Percentiles rank a stretch among this genome's conserved stretches.
phyloP scores from a whole-genome alignment of 1,284 basidiomycete genomes.

The Moesziomyces globuligerus region DNA sequence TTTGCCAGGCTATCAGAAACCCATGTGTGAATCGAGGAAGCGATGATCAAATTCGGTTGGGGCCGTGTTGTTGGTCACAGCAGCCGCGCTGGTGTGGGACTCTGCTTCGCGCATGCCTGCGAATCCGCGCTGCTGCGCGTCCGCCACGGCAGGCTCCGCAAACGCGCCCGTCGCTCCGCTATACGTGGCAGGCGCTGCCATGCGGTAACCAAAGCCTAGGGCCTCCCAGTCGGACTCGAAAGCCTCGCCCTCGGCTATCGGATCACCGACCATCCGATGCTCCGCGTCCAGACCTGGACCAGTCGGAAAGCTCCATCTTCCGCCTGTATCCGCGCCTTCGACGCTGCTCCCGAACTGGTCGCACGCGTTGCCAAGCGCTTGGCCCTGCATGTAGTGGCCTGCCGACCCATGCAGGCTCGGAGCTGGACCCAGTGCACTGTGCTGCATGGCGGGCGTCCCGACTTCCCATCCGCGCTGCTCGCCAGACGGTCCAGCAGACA shows the following conservation, averaged over 20 bases:
- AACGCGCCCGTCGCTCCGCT: slow-evolving; percentile 4
- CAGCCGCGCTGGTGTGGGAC: neutral
- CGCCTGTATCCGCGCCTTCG: slow-evolving; percentile 2
- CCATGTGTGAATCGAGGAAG: slow-evolving; percentile 46
- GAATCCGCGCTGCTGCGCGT: slow-evolving; percentile 9
- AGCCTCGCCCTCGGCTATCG: slow-evolving; percentile 11
- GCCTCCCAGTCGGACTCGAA: slow-evolving; percentile 47
- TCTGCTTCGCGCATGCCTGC: neutral
- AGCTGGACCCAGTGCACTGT: neutral
- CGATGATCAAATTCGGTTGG: slow-evolving; percentile 37
- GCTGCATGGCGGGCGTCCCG: neutral
- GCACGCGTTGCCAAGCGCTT: slow-evolving; percentile 12
- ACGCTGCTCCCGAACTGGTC: slow-evolving; percentile 6
- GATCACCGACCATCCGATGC: neutral
- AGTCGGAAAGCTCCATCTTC: slow-evolving; percentile 11
- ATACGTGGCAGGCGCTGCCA: slow-evolving; percentile 12
- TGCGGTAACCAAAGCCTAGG: slow-evolving; percentile 36
- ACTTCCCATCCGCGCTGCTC: slow-evolving; percentile 23
- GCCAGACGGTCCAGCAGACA: slow-evolving; percentile 29
- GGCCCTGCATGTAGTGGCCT: slow-evolving; percentile 7
- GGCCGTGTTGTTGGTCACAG: slow-evolving; percentile 1
- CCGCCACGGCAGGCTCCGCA: slow-evolving; percentile 1
- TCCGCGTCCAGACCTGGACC: neutral
- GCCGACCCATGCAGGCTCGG: neutral
- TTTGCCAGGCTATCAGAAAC: slow-evolving; percentile 34